Evolutionary conservation across 2,329 filamentous ascomycete species (phyloP).

Genomic region (Eutypa lata): DNA sequence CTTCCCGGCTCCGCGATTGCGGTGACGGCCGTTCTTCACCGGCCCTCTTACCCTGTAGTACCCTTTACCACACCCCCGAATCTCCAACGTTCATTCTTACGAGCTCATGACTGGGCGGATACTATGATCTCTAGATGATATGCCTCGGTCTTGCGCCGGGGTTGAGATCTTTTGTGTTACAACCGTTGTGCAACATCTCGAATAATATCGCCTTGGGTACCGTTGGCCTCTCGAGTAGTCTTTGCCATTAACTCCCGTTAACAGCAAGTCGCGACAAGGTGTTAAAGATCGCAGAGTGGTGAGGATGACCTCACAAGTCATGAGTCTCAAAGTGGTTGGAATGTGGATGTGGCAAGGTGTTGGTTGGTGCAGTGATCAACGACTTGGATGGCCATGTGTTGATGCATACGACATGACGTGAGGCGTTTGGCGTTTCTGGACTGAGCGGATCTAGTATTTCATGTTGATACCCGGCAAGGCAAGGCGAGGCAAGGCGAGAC

Average conservation of each 20-base stretch:
- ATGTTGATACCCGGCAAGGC: constrained; percentile 20
- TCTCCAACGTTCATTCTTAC: constrained; percentile 6
- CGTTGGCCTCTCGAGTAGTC: constrained; percentile 6
- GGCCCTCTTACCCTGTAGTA: not conserved
- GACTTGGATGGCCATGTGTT: not conserved
- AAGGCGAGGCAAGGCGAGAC: not conserved
- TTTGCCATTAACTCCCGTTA: constrained; percentile 13
- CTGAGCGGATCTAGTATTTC: constrained; percentile 23
- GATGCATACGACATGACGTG: constrained; percentile 1
- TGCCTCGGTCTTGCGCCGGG: constrained; percentile 13
- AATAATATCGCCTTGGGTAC: constrained; percentile 10
- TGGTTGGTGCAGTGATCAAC: not conserved
- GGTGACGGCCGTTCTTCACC: not conserved
- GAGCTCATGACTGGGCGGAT: constrained; percentile 8
- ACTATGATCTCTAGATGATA: constrained; percentile 9
- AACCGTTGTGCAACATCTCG: constrained; percentile 12
- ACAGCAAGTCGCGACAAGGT: constrained; percentile 10
- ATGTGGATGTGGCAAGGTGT: not conserved
- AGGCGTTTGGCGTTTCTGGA: constrained; percentile 22
- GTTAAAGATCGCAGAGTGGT: constrained; percentile 3
- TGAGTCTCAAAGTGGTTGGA: not conserved
- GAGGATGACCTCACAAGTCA: constrained; percentile 1
- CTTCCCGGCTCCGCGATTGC: not conserved
- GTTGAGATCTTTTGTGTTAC: constrained; percentile 14
- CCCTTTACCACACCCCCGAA: constrained; percentile 5